These are phyloP conservation scores for Xylaria acuta DNA, from an alignment of 495 filamentous ascomycete genomes.

Conservation along the genomic window DNA sequence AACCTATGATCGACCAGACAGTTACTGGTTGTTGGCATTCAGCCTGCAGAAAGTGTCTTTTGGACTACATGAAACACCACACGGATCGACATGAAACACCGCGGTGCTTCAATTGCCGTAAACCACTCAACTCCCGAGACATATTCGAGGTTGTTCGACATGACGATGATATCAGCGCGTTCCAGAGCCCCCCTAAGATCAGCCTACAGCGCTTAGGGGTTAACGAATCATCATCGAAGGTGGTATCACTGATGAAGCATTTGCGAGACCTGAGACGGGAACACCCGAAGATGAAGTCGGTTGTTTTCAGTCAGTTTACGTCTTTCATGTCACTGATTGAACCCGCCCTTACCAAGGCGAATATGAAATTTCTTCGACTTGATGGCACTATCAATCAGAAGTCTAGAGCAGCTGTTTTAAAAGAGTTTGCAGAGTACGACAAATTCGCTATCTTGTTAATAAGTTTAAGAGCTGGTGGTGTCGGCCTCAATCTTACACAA, in stretches of 20 bases:
- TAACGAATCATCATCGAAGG: slow-evolving; percentile 81
- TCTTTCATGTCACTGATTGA: slow-evolving; percentile 92
- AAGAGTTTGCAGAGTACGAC: slow-evolving; percentile 65
- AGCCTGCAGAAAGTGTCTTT: slow-evolving; percentile 89
- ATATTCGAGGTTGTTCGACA: slow-evolving; percentile 84
- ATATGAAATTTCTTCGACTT: slow-evolving; percentile 82
- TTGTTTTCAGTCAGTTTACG: slow-evolving; percentile 96
- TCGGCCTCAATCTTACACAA: slow-evolving; percentile 89
- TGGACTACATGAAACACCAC: slow-evolving; percentile 86
- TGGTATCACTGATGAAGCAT: slow-evolving; percentile 76
- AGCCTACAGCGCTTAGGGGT: slow-evolving; percentile 80
- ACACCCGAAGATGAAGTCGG: slow-evolving; percentile 76
- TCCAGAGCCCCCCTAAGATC: slow-evolving; percentile 64
- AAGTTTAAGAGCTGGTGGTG: slow-evolving; percentile 88
- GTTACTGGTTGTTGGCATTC: slow-evolving; percentile 98
- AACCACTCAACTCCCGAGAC: slow-evolving; percentile 78
- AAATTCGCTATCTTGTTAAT: slow-evolving; percentile 73
- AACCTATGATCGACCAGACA: slow-evolving; percentile 90
- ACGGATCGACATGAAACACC: slow-evolving; percentile 75
- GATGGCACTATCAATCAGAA: slow-evolving; percentile 93
- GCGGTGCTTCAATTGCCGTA: slow-evolving; percentile 88
- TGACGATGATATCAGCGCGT: slow-evolving; percentile 44
- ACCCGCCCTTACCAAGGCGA: slow-evolving; percentile 70
- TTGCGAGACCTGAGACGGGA: slow-evolving; percentile 68
- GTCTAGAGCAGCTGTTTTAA: slow-evolving; percentile 74